phyloP scores from a whole-genome alignment of 805 yeast species.

The Ogataea nonfermentans region DNA sequence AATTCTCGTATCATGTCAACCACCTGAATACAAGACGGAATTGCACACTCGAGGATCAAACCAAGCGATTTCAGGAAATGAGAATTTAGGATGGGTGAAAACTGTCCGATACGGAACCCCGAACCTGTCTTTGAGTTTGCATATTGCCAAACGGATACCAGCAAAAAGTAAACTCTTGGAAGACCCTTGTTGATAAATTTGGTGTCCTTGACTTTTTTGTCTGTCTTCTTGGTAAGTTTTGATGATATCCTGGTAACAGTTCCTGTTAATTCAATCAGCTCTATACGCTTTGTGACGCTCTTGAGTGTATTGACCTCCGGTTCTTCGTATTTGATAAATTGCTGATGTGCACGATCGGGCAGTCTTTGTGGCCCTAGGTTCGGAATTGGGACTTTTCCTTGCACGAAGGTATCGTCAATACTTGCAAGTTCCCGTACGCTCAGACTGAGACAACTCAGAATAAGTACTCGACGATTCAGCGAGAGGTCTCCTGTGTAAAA shows the following conservation, averaged over 20 bases:
- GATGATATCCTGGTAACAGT: constrained; percentile 43
- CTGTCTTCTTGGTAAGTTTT: constrained; percentile 19
- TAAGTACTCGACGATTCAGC: constrained; percentile 68
- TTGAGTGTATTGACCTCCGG: constrained; percentile 3
- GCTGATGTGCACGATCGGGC: constrained; percentile 46
- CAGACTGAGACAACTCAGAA: constrained; percentile 66
- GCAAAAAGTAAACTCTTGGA: constrained; percentile 50
- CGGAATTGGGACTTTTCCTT: constrained; percentile 34
- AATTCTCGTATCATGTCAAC: constrained; percentile 58
- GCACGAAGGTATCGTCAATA: constrained; percentile 47
- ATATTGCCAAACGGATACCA: constrained; percentile 46
- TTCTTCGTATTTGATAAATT: constrained; percentile 33
- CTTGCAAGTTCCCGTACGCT: constrained; percentile 75
- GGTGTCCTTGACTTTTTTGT: constrained; percentile 24
- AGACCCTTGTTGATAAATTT: constrained; percentile 40
- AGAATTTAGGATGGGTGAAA: constrained; percentile 50
- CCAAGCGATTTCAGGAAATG: constrained; percentile 62
- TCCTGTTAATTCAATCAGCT: constrained; percentile 34
- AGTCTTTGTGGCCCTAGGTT: constrained; percentile 35
- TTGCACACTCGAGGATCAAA: constrained; percentile 54
- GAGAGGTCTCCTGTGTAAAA: constrained; percentile 75
- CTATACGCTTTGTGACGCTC: constrained; percentile 15
- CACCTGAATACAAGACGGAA: constrained; percentile 51
- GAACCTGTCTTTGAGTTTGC: constrained; percentile 36
- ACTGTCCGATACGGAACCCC: constrained; percentile 49